Percentiles rank a stretch among this genome's conserved stretches.
These are phyloP conservation scores for Colletotrichum endophyticum DNA, from an alignment of 2,329 filamentous ascomycete species.

Conservation along the genomic window DNA sequence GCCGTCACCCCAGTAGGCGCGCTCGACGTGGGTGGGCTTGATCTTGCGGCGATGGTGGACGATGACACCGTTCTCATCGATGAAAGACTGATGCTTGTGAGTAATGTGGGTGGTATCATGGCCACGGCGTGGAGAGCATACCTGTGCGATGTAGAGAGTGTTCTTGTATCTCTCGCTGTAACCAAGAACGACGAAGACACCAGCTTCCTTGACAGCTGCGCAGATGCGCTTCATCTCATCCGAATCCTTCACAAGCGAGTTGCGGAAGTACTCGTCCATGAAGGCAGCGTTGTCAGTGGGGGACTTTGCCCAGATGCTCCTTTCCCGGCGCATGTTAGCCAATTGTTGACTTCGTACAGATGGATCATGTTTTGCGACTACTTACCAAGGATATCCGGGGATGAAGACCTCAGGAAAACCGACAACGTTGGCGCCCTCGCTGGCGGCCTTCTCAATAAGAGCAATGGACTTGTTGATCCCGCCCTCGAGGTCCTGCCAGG, in stretches of 20 bases:
- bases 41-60: conserved; percentile 54
- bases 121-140: neutral
- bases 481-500: conserved; percentile 29
- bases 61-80: conserved; percentile 50
- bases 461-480: conserved; percentile 40
- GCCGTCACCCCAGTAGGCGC: conserved; percentile 58
- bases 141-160: conserved; percentile 51
- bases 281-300: conserved; percentile 37
- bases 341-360: neutral
- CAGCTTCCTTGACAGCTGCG: conserved; percentile 48
- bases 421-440: conserved; percentile 35
- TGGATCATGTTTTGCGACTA: neutral
- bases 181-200: conserved; percentile 49
- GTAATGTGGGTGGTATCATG: neutral
- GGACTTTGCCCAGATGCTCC: conserved; percentile 32
- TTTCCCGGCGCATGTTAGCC: conserved; percentile 2
- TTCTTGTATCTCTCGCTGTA: conserved; percentile 52
- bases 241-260: conserved; percentile 43
- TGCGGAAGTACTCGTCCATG: conserved; percentile 49
- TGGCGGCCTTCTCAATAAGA: conserved; percentile 34
- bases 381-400: conserved; percentile 50
- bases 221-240: conserved; percentile 47
- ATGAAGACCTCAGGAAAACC: conserved; percentile 52
- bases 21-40: conserved; percentile 55
- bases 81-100: conserved; percentile 46